These are phyloP conservation scores for Penicillium chermesinum DNA, from an alignment of 495 filamentous ascomycete species.

Conservation along the genomic window DNA sequence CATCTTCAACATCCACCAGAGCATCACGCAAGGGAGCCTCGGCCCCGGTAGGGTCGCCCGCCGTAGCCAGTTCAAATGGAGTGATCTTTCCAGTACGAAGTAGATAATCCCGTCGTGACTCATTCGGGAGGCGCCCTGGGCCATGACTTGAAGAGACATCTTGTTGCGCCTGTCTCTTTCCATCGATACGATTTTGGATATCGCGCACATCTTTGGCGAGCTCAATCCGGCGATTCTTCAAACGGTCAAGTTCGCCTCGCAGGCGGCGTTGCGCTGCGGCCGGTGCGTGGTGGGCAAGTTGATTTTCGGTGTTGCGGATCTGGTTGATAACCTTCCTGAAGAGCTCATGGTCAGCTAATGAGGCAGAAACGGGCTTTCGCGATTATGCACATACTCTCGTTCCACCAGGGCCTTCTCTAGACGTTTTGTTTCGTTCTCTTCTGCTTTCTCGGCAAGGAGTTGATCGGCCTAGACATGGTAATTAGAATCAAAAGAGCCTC, in stretches of 20 bases:
- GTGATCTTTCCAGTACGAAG: constrained; percentile 97
- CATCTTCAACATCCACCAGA: constrained; percentile 70
- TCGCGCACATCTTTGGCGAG: constrained; percentile 67
- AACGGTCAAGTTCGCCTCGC: constrained; percentile 56
- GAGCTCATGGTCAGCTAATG: neutral
- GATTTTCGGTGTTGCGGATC: constrained; percentile 45
- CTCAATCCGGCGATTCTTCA: constrained; percentile 55
- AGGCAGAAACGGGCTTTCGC: neutral
- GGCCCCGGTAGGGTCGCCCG: constrained; percentile 45
- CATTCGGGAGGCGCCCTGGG: constrained; percentile 61
- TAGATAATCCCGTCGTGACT: constrained; percentile 81
- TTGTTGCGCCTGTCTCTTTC: constrained; percentile 54
- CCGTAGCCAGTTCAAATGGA: constrained; percentile 73
- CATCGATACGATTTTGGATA: constrained; percentile 72
- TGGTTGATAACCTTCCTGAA: constrained; percentile 43
- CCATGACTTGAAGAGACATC: constrained; percentile 34
- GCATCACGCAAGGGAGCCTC: constrained; percentile 63
- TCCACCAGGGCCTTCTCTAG: constrained; percentile 67
- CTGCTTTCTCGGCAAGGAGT: constrained; percentile 71
- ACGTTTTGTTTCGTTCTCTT: constrained; percentile 81
- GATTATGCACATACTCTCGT: constrained; percentile 46
- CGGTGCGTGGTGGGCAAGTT: constrained; percentile 44
- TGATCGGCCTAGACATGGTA: constrained; percentile 57
- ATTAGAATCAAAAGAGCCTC: neutral
- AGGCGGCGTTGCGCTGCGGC: constrained; percentile 45